Base-by-base conservation (phyloP, 2,329 filamentous ascomycete species). In the Pseudogymnoascus sp. region DNA sequence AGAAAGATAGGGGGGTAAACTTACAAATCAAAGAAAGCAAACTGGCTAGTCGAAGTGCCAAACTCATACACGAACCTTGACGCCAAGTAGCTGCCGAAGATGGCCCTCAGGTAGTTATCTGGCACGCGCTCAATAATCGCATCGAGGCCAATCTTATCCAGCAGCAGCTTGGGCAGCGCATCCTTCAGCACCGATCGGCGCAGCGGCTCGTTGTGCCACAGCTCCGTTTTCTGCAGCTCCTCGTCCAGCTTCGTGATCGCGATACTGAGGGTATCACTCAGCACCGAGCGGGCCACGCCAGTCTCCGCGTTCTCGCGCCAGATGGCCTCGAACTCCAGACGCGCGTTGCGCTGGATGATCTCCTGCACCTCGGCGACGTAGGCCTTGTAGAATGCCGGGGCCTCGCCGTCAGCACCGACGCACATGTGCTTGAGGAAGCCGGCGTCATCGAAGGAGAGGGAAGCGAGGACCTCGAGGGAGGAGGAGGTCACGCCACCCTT, bases 401-500 rank as follows among this genome's bases (percentile, higher is more conserved):
- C 86, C 61, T 87, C 85, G 61, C 91, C 95, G 67, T 88, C 83
- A 62, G 76, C 73, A 68, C 92, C 86, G 67, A 95, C 84, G 77
- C 95, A 99, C 95, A 99, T 99, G 81, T 99, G 87, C 76, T 92
- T 82, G 61, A 89, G 83, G 78, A 99, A 99, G 67, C 87, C 86
- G 64, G 85, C 80, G 68, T 99, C 95, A 71, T 99, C 91, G 73
- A 99, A 97, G 42, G 92, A 95, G 64, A 99, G 82, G 13, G 92
- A 95, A 6, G 95, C 95, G 24, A 99, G 85, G 5, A 99, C 95
- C 73, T 99, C 95, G 33, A 97, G 86, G 0, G 95, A 97, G 0
- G 95, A 97, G 0, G 92, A 97, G 0, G 95, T 99, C 53, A 99
- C 95, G 75, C 95, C 95, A 68, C 95, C 95, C 82, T 99, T 99